Conservation (phyloP, 2,329 filamentous ascomycete species). For the Lachnellula suecica region DNA sequence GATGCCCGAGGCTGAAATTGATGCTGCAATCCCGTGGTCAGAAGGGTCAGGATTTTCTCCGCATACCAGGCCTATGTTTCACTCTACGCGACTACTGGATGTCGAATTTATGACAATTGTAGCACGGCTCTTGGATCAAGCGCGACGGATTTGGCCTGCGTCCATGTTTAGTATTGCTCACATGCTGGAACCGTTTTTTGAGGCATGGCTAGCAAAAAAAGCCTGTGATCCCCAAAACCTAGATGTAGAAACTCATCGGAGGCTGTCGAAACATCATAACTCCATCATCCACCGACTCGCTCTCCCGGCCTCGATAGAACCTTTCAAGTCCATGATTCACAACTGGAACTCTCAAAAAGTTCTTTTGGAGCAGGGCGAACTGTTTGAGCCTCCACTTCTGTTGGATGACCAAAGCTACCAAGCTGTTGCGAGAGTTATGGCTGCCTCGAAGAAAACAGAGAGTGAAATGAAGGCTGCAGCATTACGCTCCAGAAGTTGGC, state of each 20-base stretch:
- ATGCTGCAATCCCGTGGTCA: not conserved
- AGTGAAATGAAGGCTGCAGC: constrained; percentile 48
- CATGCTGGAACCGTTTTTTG: constrained; percentile 23
- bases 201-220: constrained; percentile 4
- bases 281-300: constrained; percentile 38
- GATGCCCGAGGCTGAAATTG: not conserved
- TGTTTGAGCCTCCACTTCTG: constrained; percentile 47
- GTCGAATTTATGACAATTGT: constrained; percentile 21
- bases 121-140: constrained; percentile 26
- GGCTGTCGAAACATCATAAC: constrained; percentile 40
- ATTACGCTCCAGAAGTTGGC: constrained; percentile 55
- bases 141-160: constrained; percentile 27
- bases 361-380: constrained; percentile 51
- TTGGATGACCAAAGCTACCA: constrained; percentile 52
- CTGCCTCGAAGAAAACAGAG: constrained; percentile 51
- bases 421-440: constrained; percentile 53
- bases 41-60: constrained; percentile 2
- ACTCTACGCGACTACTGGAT: constrained; percentile 8
- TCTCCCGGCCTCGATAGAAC: constrained; percentile 33
- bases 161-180: constrained; percentile 25
- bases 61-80: not conserved
- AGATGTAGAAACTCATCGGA: constrained; percentile 8
- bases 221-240: constrained; percentile 5
- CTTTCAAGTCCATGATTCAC: constrained; percentile 40
- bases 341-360: constrained; percentile 59